Percentiles rank a stretch among this genome's conserved stretches.
Conservation (phyloP, 306 rosid species). For the Cucurbita argyrosperma region DNA sequence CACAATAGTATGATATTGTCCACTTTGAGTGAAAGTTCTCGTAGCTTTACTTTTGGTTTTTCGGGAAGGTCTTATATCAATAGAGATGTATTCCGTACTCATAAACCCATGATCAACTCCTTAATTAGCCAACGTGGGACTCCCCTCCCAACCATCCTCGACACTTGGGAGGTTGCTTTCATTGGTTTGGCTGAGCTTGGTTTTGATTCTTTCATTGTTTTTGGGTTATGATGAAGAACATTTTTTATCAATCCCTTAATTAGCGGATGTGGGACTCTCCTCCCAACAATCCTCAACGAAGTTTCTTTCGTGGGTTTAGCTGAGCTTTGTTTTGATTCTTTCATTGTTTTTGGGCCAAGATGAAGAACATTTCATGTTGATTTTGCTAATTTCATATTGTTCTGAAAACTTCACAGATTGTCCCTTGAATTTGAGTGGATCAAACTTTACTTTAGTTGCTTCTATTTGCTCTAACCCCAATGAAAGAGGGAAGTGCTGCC, state of each 20-base stretch:
- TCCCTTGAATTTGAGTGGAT: conserved; percentile 64
- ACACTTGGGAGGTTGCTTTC: background rate
- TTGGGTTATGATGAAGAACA: background rate
- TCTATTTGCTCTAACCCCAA: conserved; percentile 49
- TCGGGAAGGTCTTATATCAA: no score
- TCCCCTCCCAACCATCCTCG: no score
- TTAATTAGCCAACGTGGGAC: no score
- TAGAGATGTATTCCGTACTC: no score
- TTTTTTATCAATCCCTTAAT: background rate
- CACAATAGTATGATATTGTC: no score
- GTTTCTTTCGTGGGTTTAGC: background rate
- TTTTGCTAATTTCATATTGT: conserved; percentile 6
- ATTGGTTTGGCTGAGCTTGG: background rate
- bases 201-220: background rate
- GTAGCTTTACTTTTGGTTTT: no score
- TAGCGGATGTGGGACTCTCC: no score
- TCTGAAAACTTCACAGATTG: conserved; percentile 48
- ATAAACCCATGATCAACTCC: no score
- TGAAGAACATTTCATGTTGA: background rate
- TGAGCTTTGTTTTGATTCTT: background rate
- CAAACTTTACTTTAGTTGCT: conserved; percentile 71
- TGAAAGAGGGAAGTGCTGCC: conserved; percentile 86
- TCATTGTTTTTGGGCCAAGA: background rate
- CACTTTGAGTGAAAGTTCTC: no score
- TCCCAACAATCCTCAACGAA: background rate